Conservation (phyloP, 306 rosid species). For the Lotus japonicus region DNA sequence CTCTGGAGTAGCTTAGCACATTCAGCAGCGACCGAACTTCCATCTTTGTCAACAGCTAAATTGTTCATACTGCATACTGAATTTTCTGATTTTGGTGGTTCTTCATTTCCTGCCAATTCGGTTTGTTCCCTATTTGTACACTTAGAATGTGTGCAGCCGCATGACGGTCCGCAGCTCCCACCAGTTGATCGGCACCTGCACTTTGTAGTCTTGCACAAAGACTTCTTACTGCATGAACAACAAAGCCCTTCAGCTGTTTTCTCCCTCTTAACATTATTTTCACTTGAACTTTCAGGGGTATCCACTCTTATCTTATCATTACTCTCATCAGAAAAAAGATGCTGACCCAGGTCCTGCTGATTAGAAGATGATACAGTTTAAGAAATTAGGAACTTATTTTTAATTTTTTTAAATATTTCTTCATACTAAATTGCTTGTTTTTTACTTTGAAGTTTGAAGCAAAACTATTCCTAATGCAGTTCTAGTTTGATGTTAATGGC, state of each 20-base stretch:
- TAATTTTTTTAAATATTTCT: background rate
- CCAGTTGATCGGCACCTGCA: constrained; percentile 81
- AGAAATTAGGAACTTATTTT: background rate
- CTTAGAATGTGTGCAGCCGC: constrained; percentile 64
- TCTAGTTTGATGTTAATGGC: constrained; percentile 21
- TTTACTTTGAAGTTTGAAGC: constrained; percentile 1
- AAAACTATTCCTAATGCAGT: background rate
- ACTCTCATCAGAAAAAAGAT: constrained; percentile 40
- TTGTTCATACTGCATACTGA: constrained; percentile 17
- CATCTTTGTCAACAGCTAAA: constrained; percentile 23
- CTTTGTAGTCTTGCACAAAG: constrained; percentile 82
- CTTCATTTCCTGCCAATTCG: constrained; percentile 17
- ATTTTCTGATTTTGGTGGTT: constrained; percentile 30
- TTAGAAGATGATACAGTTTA: constrained; percentile 20
- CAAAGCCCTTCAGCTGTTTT: constrained; percentile 40
- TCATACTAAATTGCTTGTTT: background rate
- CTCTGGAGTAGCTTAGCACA: constrained; percentile 53
- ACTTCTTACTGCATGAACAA: constrained; percentile 77
- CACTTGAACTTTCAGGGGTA: constrained; percentile 33
- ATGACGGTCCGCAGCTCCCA: constrained; percentile 65
- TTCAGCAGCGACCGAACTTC: constrained; percentile 29
- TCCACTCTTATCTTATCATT: constrained; percentile 26
- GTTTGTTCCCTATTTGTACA: constrained; percentile 65
- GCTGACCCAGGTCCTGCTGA: constrained; percentile 35
- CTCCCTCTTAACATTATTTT: constrained; percentile 22